A percentile compares a stretch with the other conserved stretches of the same genome.
phyloP scores from a whole-genome alignment of 2,329 filamentous ascomycete species.

The Ophiostoma pallidulum region DNA sequence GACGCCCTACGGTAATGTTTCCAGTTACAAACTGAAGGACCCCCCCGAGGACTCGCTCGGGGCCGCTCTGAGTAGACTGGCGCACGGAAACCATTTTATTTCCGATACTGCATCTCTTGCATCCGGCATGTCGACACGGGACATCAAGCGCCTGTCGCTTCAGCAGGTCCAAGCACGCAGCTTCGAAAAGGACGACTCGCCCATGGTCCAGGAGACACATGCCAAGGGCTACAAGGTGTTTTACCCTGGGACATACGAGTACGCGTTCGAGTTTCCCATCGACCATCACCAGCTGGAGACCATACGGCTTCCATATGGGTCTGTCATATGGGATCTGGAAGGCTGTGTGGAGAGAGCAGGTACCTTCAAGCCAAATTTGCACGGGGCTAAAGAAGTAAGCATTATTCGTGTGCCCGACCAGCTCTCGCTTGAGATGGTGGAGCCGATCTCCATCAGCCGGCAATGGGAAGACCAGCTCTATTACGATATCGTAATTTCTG shows the following conservation, averaged over 20 bases:
- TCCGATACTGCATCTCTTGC: constrained; percentile 24
- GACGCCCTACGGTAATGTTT: constrained; percentile 54
- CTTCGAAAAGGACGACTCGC: constrained; percentile 69
- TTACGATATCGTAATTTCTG: constrained; percentile 93
- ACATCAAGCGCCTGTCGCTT: constrained; percentile 61
- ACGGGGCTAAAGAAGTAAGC: constrained; percentile 71
- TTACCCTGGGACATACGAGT: constrained; percentile 58
- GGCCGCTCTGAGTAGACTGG: constrained; percentile 2
- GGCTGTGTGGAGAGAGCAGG: constrained; percentile 77
- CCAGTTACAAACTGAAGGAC: constrained; percentile 42
- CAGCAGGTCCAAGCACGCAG: constrained; percentile 76
- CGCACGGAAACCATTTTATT: neutral
- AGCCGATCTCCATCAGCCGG: constrained; percentile 86
- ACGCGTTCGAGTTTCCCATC: constrained; percentile 76
- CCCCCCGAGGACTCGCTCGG: constrained; percentile 24
- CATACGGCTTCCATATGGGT: constrained; percentile 76
- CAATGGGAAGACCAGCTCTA: constrained; percentile 94
- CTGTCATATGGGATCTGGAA: constrained; percentile 80
- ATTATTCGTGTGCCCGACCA: constrained; percentile 81
- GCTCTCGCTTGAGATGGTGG: constrained; percentile 78
- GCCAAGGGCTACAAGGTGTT: constrained; percentile 79
- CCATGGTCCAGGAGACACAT: constrained; percentile 48
- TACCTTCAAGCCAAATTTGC: constrained; percentile 79
- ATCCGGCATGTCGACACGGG: constrained; percentile 31
- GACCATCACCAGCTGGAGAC: constrained; percentile 85